phyloP scores from a whole-genome alignment of 768 basidiomycete genomes.

The Tulasnella sp. region DNA sequence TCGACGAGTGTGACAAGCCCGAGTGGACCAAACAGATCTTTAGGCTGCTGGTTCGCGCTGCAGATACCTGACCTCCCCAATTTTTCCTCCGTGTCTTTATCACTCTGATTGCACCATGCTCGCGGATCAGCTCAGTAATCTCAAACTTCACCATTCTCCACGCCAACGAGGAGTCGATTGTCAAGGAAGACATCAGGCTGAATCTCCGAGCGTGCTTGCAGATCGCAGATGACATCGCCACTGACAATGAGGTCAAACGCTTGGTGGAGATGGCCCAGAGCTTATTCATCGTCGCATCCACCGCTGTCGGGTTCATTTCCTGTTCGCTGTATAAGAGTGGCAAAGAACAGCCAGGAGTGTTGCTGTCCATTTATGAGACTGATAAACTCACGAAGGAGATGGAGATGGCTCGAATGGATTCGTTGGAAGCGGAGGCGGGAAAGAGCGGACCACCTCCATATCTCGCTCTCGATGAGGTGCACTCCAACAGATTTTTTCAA shows the following conservation, averaged over 20 bases:
- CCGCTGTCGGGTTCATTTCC: conserved; percentile 1
- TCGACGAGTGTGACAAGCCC: conserved; percentile 27
- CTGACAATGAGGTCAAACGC: neutral
- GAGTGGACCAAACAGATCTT: conserved; percentile 19
- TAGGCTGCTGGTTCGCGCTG: conserved; percentile 19
- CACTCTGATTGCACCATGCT: conserved; percentile 18
- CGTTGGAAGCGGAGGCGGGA: no score
- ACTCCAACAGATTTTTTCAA: no score
- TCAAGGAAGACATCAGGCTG: conserved; percentile 9
- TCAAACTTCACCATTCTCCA: conserved; percentile 6
- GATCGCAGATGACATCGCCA: neutral
- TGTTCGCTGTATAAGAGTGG: neutral
- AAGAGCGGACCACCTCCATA: no score
- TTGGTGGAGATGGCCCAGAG: neutral
- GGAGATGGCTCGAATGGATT: no score
- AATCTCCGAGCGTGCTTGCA: conserved; percentile 8
- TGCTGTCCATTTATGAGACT: neutral
- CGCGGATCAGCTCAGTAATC: neutral
- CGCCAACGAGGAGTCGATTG: conserved; percentile 11
- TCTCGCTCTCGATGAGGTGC: no score
- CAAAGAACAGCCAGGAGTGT: neutral
- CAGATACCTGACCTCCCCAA: conserved; percentile 22
- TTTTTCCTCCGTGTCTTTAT: conserved; percentile 24
- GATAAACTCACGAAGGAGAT: no score
- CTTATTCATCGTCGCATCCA: conserved; percentile 5